phyloP scores from a whole-genome alignment of 768 basidiomycete species.

The Tulasnella sp. region DNA sequence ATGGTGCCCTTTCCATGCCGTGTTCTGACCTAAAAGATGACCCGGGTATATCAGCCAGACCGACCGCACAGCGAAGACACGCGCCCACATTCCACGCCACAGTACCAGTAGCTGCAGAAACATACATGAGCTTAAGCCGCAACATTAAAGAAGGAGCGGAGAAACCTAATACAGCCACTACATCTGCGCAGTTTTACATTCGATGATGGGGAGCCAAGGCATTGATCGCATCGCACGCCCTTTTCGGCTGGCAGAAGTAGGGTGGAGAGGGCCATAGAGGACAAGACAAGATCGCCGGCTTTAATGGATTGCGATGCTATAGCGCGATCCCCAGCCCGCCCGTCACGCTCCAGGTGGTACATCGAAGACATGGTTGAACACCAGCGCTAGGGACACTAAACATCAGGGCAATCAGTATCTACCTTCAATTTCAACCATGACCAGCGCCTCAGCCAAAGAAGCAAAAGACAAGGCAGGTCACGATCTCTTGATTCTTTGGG shows the following conservation, averaged over 20 bases:
- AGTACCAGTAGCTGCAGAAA: conserved; percentile 51
- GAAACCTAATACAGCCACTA: conserved; percentile 44
- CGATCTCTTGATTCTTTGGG: no score
- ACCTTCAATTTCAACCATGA: not conserved
- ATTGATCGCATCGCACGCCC: conserved; percentile 55
- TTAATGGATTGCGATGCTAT: not conserved
- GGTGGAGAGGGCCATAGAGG: conserved; percentile 36
- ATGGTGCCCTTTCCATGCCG: conserved; percentile 58
- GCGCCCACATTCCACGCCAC: conserved; percentile 44
- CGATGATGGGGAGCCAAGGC: conserved; percentile 33
- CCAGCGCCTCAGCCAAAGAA: not conserved
- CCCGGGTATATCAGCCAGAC: conserved; percentile 12
- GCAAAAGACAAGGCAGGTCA: conserved; percentile 14
- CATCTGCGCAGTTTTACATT: conserved; percentile 41
- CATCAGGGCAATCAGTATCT: not conserved
- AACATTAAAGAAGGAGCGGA: not conserved
- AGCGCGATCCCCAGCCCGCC: not conserved
- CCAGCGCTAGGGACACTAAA: not conserved
- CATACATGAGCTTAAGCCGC: not conserved
- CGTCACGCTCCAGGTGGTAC: not conserved
- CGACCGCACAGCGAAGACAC: not conserved
- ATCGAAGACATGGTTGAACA: not conserved
- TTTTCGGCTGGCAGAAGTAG: conserved; percentile 48
- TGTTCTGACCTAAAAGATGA: conserved; percentile 45
- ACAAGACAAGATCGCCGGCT: conserved; percentile 31